These are phyloP conservation scores for Globomyces pollinis-pini DNA, from an alignment of 192 early-diverging fungal species.

Conservation along the genomic window DNA sequence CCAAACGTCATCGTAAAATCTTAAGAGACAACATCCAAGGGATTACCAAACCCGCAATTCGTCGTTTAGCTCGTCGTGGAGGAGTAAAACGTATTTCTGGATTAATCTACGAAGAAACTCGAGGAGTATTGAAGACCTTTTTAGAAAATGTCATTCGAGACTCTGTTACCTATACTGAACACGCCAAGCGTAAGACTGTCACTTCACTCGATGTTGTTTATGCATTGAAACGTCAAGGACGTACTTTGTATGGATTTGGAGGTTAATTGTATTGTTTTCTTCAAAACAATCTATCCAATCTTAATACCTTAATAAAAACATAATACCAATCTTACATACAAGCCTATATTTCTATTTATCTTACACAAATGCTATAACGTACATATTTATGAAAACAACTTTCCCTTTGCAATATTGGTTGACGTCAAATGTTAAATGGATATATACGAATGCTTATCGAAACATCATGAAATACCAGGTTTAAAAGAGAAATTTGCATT, in stretches of 20 bases:
- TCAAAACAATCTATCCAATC: too few relatives aligned
- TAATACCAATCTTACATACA: too few relatives aligned
- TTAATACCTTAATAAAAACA: too few relatives aligned
- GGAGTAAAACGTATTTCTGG: constrained; percentile 99
- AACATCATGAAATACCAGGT: too few relatives aligned
- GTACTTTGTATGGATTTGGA: constrained; percentile 85
- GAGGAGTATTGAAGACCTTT: constrained; percentile 94
- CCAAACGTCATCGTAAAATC: constrained; percentile 99
- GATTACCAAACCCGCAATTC: constrained; percentile 97
- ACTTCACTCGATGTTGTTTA: constrained; percentile 99
- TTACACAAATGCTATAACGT: too few relatives aligned
- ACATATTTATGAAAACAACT: too few relatives aligned
- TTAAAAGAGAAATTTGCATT: too few relatives aligned
- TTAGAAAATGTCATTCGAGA: constrained; percentile 99
- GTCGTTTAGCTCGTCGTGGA: constrained; percentile 97
- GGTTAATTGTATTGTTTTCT: constrained; percentile 61
- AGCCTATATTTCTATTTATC: too few relatives aligned
- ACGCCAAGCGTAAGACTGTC: constrained; percentile 98
- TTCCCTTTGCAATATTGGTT: too few relatives aligned
- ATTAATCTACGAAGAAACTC: constrained; percentile 99
- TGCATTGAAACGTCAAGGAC: constrained; percentile 93
- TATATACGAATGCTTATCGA: too few relatives aligned
- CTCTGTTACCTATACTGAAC: constrained; percentile 98
- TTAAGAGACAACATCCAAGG: constrained; percentile 98
- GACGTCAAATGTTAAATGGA: too few relatives aligned